Evolutionary conservation across 768 basidiomycete genomes (phyloP).

Genomic region (Lactarius indigo): DNA sequence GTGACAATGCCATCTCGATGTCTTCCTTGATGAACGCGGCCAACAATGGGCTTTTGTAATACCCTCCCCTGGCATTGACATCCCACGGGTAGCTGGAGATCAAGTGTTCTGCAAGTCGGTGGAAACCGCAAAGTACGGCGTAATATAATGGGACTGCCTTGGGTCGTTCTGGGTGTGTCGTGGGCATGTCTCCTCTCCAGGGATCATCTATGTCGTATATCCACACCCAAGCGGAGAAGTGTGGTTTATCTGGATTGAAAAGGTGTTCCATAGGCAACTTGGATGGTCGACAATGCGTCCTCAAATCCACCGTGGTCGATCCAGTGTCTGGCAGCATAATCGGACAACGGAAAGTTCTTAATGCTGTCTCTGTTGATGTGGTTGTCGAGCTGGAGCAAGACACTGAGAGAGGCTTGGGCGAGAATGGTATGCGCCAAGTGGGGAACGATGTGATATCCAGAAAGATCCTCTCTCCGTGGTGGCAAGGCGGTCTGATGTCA

Average conservation of each 20-base stretch:
- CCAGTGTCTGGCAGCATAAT: slow-evolving; percentile 6
- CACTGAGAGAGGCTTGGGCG: neutral
- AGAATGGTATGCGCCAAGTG: neutral
- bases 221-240: slow-evolving; percentile 2
- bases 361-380: neutral
- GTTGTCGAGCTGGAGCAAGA: neutral
- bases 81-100: neutral
- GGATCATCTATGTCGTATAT: neutral
- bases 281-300: neutral
- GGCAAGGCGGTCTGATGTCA: slow-evolving; percentile 1
- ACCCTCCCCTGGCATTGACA: neutral
- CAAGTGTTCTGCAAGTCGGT: neutral
- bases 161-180: neutral
- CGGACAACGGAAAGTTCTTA: neutral
- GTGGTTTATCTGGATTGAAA: neutral
- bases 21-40: neutral
- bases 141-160: neutral
- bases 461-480: neutral
- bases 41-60: neutral
- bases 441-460: neutral
- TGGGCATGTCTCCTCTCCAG: neutral
- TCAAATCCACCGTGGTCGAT: neutral
- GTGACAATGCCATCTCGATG: neutral
- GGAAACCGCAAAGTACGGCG: neutral
- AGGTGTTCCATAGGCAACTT: slow-evolving; percentile 4